Conservation (phyloP, 768 basidiomycete species). For the Lyophyllum decastes region DNA sequence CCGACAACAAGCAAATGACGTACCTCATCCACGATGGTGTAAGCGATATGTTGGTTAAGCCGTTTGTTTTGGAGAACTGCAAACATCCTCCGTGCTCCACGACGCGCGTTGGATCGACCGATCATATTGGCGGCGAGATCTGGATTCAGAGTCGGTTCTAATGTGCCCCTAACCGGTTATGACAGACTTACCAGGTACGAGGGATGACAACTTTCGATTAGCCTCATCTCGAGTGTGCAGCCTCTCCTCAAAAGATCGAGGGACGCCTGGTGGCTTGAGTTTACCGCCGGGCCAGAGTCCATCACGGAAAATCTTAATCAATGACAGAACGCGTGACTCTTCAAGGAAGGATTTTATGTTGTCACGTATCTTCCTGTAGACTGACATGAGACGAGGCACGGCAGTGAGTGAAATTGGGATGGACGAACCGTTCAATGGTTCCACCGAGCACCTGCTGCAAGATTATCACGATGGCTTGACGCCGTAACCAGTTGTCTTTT, state of each 20-base stretch:
- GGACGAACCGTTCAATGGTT: conserved; percentile 86
- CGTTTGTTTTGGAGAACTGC: conserved; percentile 91
- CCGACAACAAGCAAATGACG: conserved; percentile 12
- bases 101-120: conserved; percentile 91
- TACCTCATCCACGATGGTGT: conserved; percentile 91
- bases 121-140: conserved; percentile 98
- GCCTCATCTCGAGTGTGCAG: conserved; percentile 81
- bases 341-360: conserved; percentile 64
- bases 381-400: conserved; percentile 5
- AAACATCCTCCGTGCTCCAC: conserved; percentile 91
- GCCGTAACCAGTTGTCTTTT: conserved; percentile 93
- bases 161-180: no score
- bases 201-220: conserved; percentile 83
- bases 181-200: conserved; percentile 79
- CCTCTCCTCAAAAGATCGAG: conserved; percentile 85
- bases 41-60: conserved; percentile 91
- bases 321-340: conserved; percentile 68
- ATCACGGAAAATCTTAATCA: conserved; percentile 69
- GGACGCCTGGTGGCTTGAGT: conserved; percentile 54
- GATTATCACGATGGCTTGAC: conserved; percentile 95
- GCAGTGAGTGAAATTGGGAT: neutral
- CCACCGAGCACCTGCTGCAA: conserved; percentile 94
- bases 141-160: no score
- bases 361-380: conserved; percentile 82
- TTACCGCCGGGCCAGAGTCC: conserved; percentile 86